phyloP scores from a whole-genome alignment of 176 grass and related monocot genomes.

The Bothriochloa decipiens region DNA sequence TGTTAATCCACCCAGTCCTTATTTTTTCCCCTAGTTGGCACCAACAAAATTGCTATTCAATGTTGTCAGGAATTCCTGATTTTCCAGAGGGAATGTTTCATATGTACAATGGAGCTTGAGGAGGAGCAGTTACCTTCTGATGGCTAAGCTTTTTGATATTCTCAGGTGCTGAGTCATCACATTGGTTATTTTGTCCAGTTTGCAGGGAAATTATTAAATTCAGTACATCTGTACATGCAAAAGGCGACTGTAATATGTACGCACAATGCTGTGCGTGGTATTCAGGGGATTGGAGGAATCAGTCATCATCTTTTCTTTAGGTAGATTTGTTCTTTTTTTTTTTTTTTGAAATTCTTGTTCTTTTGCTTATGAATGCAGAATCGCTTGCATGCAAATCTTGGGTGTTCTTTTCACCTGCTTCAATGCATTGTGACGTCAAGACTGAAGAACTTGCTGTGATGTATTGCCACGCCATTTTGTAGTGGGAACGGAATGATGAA shows the following conservation, averaged over 20 bases:
- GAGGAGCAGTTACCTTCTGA: too few species aligned
- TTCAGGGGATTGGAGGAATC: not conserved
- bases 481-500: too few species aligned
- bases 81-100: too few species aligned
- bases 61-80: too few species aligned
- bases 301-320: not conserved
- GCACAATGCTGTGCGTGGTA: not conserved
- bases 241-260: not conserved
- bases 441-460: not conserved
- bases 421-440: not conserved
- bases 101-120: too few species aligned
- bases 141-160: too few species aligned
- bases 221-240: not conserved
- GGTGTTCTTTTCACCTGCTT: not conserved
- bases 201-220: not conserved
- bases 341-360: not conserved
- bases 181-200: not conserved
- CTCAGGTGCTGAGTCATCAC: not conserved
- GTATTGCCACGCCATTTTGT: not conserved
- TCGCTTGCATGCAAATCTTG: not conserved
- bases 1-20: not conserved
- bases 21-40: too few species aligned
- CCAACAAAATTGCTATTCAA: too few species aligned
- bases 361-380: conserved; percentile 3
- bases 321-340: not conserved